These are phyloP conservation scores for Ogataea saltuana DNA, from an alignment of 805 yeast species.

Conservation along the genomic window DNA sequence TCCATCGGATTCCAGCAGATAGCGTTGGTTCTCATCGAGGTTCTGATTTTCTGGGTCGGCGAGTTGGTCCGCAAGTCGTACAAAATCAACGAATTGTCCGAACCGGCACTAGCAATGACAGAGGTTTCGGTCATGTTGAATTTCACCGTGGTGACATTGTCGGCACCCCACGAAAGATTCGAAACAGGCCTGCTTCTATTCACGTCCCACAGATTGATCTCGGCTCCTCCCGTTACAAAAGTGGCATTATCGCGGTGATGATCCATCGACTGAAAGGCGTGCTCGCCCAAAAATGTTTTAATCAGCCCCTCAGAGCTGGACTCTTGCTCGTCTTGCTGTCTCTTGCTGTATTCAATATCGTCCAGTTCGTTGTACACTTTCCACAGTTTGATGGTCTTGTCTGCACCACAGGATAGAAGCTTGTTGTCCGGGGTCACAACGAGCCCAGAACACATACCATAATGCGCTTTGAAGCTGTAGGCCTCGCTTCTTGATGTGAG, in stretches of 20 bases:
- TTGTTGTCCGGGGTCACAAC: conserved; percentile 66
- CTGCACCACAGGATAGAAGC: conserved; percentile 82
- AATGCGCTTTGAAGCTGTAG: conserved; percentile 82
- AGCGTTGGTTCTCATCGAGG: conserved; percentile 79
- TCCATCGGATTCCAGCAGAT: conserved; percentile 98
- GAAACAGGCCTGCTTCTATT: conserved; percentile 75
- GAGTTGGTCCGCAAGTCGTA: conserved; percentile 90
- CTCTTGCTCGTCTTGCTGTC: conserved; percentile 31
- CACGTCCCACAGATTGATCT: conserved; percentile 90
- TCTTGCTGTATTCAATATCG: conserved; percentile 24
- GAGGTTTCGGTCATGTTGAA: conserved; percentile 91
- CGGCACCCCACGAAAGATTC: conserved; percentile 94
- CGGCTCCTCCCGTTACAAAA: conserved; percentile 92
- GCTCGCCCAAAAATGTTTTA: conserved; percentile 81
- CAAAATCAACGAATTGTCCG: conserved; percentile 86
- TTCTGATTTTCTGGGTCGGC: conserved; percentile 88
- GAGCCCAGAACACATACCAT: conserved; percentile 85
- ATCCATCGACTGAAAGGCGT: conserved; percentile 81
- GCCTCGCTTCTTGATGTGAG: conserved; percentile 74
- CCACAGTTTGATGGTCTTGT: conserved; percentile 89
- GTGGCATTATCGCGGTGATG: conserved; percentile 72
- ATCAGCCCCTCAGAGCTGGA: conserved; percentile 53
- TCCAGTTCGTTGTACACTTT: conserved; percentile 53
- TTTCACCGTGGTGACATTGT: conserved; percentile 76
- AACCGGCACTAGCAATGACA: conserved; percentile 82